These are phyloP conservation scores for Breviolum minutum DNA, from an alignment of 73 alveolate genomes.

Conservation along the genomic window DNA sequence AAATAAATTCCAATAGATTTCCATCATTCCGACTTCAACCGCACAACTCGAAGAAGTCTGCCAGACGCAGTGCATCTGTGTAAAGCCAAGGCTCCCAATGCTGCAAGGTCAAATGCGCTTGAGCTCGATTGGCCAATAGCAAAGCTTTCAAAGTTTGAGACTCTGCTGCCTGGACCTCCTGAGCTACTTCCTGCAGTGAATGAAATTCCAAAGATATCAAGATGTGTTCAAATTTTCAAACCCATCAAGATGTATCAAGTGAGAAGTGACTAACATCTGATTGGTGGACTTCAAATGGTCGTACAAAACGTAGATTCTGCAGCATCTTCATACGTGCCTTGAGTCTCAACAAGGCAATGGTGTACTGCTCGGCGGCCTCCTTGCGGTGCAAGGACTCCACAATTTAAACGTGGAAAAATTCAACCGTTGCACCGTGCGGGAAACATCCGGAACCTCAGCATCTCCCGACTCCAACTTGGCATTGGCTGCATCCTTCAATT, in stretches of 20 bases:
- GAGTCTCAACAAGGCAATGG: conserved; percentile 51
- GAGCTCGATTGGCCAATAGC: conserved; percentile 52
- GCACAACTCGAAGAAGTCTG: no score
- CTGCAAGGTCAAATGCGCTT: background rate
- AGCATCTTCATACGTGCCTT: background rate
- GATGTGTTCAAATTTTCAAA: background rate
- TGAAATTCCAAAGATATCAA: background rate
- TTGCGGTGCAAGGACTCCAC: background rate
- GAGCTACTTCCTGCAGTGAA: conserved; percentile 21
- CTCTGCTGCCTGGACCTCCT: conserved; percentile 25
- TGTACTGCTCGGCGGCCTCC: conserved; percentile 55
- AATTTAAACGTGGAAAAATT: background rate
- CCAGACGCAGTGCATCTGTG: no score
- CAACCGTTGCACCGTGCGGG: no score
- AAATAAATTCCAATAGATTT: no score
- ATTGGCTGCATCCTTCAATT: conserved; percentile 20
- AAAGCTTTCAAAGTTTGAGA: conserved; percentile 19
- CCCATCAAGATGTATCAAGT: no score
- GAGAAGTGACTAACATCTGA: no score
- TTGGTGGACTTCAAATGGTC: no score
- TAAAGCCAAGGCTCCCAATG: conserved; percentile 13
- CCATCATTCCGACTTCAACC: no score
- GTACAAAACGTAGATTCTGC: background rate
- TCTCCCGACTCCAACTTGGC: conserved; percentile 35
- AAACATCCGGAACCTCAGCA: background rate